Evolutionary conservation across 768 basidiomycete species (phyloP), one percentile per base, ranked within the genome.

Genomic region (Bullera alba): DNA sequence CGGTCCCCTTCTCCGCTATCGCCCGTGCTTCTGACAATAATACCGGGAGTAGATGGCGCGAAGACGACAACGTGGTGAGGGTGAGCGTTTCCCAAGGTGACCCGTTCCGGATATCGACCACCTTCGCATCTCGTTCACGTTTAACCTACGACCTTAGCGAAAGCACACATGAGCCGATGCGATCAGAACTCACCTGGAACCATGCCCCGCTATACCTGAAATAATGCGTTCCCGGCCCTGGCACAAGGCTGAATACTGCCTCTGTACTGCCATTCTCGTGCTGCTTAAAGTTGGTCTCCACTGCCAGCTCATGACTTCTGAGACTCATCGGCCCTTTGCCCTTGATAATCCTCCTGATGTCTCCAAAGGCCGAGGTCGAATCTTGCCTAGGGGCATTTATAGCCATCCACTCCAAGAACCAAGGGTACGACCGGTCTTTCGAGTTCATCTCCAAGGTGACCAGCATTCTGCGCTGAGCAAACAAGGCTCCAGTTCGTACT

Each of bases 331-430:
- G 36, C 70, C 14, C 62, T 53, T 62, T 41, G 2, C 48, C 42
- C 26, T 53, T 54, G 48, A 63, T 65, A 34, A 54, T 48, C 19
- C 54, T 44, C 53, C 32, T 47, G 44, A 28, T 43, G 37, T 26
- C 46, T 47, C 12, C 47, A 44, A 8, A 25, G 34, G 32, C 6
- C 34, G 19, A 26, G 16, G 26, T 12, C 16, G 45, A 30, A 46
- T 35, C 34, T n/a, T 26, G 50, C 21, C 72, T 54, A 26, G 63
- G 71, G 1, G 80, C 69, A 42, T 87, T 84, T 42, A 80, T 79
- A 5, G 90, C 81, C 86, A 97, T 87, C 93, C 95, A 99, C 43
- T 84, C 77, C 35, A 99, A 81, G 72, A 97, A 92, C 91, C 95
- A 97, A 39, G 88, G 85, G 71, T 97, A 97, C 7, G 92, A 78